Evolutionary conservation across 2,329 filamentous ascomycete genomes (phyloP).

Genomic region (Gaeumannomyces sp.): DNA sequence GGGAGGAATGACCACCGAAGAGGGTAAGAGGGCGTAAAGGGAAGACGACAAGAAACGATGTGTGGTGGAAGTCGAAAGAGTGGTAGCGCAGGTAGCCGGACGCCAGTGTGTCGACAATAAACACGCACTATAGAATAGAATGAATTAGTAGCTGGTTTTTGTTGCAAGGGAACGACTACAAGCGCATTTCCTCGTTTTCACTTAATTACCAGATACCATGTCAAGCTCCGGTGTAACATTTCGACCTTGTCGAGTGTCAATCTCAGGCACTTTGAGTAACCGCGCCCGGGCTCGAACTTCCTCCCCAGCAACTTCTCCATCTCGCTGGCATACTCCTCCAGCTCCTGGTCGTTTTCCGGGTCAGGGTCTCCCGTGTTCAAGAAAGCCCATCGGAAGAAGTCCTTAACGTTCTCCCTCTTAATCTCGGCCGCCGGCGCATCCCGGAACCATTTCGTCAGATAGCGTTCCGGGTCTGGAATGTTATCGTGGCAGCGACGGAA

Average conservation of each 20-base stretch:
- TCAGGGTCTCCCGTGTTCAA: conserved; percentile 39
- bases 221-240: no score
- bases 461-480: conserved; percentile 45
- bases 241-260: conserved; percentile 47
- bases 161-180: no score
- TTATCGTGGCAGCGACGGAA: conserved; percentile 45
- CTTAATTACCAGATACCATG: no score
- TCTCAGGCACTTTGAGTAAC: conserved; percentile 45
- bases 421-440: conserved; percentile 46
- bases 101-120: conserved; percentile 31
- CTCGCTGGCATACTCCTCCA: conserved; percentile 47
- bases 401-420: conserved; percentile 51
- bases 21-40: conserved; percentile 46
- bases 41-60: conserved; percentile 39
- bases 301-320: conserved; percentile 45
- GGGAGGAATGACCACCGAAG: conserved; percentile 37
- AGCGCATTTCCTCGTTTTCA: no score
- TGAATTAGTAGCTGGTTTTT: no score
- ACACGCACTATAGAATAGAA: no score
- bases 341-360: conserved; percentile 41
- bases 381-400: conserved; percentile 57
- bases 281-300: conserved; percentile 43
- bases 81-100: conserved; percentile 29
- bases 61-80: conserved; percentile 43
- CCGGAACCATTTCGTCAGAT: conserved; percentile 52